Base-by-base conservation (phyloP, 2,329 filamentous ascomycete species). In the Colletotrichum somersetense region DNA sequence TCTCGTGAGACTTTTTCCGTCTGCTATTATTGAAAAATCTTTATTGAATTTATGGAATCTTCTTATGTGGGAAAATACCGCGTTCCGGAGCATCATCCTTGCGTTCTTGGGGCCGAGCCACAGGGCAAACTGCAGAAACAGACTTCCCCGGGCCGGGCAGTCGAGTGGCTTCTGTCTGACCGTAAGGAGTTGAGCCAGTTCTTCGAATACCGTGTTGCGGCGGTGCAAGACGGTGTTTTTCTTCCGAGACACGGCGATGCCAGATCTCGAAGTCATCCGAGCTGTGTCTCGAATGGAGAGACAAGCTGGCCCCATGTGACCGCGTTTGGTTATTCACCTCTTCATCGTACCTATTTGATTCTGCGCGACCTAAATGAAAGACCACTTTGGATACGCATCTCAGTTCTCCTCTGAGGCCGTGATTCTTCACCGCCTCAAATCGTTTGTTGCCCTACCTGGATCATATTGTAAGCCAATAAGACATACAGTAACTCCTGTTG, bases 211-310 rank as follows among this genome's bases (percentile, higher is more conserved):
- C 23, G 20, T 46, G n/a, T 26, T 46, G 30, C 57, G 57, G 48
- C 26, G 26, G 40, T 48, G 57, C 48, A 38, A 18, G 33, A 30
- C 30, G 12, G 14, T 50, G n/a, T 12, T n/a, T 26, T 2, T 23
- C 50, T 61, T 65, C 55, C 53, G 48, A 69, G 53, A 70, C 70
- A 65, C 59, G 59, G 66, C 48, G 59, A 59, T 61, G 53, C 58
- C 59, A 50, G n/a, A 40, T 52, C 33, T 30, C 46, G 18, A 35
- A 38, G 30, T 58, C 7, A 35, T 42, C 6, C 2, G 7, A 69
- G 20, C 26, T 12, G 2, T 53, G 53, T 56, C 46, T 40, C 48
- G 20, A 44, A 26, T 50, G 10, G 48, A 58, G 26, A 67, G 46
- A 46, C 63, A 53, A 55, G 67, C 10, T 38, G 26, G 23, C 23